Percentiles rank a stretch among this genome's conserved stretches.
Conservation (phyloP, 768 basidiomycete species). For the Kondoa subrosea region DNA sequence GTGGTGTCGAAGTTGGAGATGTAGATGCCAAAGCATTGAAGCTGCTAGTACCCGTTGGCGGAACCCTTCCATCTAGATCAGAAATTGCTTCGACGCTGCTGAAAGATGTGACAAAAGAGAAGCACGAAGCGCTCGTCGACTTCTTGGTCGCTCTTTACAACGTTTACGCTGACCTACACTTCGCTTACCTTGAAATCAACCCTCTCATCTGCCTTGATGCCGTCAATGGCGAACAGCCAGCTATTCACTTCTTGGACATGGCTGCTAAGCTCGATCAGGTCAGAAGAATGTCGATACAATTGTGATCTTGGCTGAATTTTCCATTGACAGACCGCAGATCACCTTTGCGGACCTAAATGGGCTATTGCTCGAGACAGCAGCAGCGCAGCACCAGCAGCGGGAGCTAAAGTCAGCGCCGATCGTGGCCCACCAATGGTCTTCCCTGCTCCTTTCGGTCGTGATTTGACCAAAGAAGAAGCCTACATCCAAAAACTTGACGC, state of each 20-base stretch:
- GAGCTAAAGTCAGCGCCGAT: constrained; percentile 53
- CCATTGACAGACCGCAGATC: constrained; percentile 57
- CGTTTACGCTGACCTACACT: constrained; percentile 97
- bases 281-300: constrained; percentile 5
- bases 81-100: constrained; percentile 60
- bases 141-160: constrained; percentile 89
- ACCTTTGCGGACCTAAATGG: constrained; percentile 96
- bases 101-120: constrained; percentile 59
- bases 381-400: constrained; percentile 39
- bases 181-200: constrained; percentile 99
- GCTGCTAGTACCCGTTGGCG: constrained; percentile 58
- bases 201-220: constrained; percentile 86
- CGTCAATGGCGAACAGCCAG: constrained; percentile 49
- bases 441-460: constrained; percentile 85
- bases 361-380: constrained; percentile 82
- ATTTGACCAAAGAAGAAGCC: constrained; percentile 94
- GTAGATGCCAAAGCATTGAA: constrained; percentile 93
- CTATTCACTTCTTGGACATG: constrained; percentile 95
- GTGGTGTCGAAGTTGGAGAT: constrained; percentile 96
- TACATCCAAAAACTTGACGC: constrained; percentile 97
- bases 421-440: constrained; percentile 88
- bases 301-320: neutral
- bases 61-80: constrained; percentile 66
- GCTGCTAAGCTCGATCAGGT: constrained; percentile 95
- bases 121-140: constrained; percentile 82